Evolutionary conservation across 2,329 filamentous ascomycete genomes (phyloP).

Genomic region (Seiridium unicorne): DNA sequence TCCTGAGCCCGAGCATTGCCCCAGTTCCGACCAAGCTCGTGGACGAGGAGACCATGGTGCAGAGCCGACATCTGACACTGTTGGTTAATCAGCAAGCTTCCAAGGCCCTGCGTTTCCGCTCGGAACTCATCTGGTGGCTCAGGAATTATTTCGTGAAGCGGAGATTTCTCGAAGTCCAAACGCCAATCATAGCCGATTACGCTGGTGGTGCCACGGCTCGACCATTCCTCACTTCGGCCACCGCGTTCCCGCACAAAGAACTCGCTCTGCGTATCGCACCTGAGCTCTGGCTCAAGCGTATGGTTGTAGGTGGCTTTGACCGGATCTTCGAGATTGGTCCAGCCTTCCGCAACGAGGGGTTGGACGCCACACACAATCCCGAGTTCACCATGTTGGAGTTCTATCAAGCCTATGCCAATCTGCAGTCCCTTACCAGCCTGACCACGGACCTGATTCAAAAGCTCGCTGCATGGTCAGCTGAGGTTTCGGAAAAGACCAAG

Average conservation of each 20-base stretch:
- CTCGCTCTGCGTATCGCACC: conserved; percentile 86
- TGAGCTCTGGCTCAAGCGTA: conserved; percentile 90
- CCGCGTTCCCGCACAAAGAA: conserved; percentile 69
- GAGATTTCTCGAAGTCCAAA: conserved; percentile 84
- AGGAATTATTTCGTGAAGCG: conserved; percentile 70
- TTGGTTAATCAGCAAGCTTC: conserved; percentile 69
- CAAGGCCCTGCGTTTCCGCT: conserved; percentile 71
- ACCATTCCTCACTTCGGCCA: conserved; percentile 78
- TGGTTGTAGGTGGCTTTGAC: conserved; percentile 86
- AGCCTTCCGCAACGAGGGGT: conserved; percentile 88
- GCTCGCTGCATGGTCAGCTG: conserved; percentile 51
- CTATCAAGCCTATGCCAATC: conserved; percentile 80
- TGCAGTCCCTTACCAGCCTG: conserved; percentile 70
- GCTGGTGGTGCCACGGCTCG: conserved; percentile 87
- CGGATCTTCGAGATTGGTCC: conserved; percentile 91
- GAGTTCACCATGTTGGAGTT: conserved; percentile 98
- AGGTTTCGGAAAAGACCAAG: conserved; percentile 39
- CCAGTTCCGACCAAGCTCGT: conserved; percentile 70
- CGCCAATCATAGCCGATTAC: conserved; percentile 78
- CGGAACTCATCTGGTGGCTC: conserved; percentile 71
- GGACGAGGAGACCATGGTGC: conserved; percentile 69
- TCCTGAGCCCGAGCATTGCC: conserved; percentile 77
- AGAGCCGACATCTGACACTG: conserved; percentile 82
- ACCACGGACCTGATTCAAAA: conserved; percentile 71
- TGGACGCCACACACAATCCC: conserved; percentile 90